Percentiles rank a stretch among this genome's conserved stretches.
Conservation (phyloP, 2,329 filamentous ascomycete genomes). For the Zalaria sp. region DNA sequence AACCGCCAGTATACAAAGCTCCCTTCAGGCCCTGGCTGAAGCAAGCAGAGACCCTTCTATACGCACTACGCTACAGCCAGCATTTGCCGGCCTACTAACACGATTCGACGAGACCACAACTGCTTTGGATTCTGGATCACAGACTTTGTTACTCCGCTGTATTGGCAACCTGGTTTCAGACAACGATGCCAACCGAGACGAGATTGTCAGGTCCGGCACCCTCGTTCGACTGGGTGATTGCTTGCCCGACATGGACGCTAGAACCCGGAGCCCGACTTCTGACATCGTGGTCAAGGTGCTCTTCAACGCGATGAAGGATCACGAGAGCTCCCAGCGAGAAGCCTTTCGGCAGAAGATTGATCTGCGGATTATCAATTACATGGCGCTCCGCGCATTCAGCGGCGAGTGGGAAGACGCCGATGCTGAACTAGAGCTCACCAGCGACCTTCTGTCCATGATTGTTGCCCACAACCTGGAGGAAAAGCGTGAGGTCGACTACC, state of each 20-base stretch:
- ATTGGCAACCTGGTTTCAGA: conserved; percentile 7
- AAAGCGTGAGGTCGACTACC: not conserved
- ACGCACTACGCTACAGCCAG: not conserved
- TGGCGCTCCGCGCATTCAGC: not conserved
- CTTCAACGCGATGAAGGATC: not conserved
- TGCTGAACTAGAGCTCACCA: conserved; percentile 1
- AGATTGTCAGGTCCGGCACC: not conserved
- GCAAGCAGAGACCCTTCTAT: not conserved
- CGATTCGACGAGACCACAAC: not conserved
- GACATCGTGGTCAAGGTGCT: conserved; percentile 1
- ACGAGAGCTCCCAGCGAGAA: conserved; percentile 1
- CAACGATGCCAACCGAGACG: conserved; percentile 4
- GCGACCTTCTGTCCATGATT: conserved; percentile 1
- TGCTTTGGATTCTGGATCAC: not conserved
- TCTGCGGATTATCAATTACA: not conserved
- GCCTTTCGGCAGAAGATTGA: conserved; percentile 2
- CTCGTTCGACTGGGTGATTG: not conserved
- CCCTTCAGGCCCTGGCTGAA: not conserved
- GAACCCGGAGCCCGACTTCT: not conserved
- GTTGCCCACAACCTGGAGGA: conserved; percentile 2
- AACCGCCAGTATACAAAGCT: not conserved
- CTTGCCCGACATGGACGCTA: not conserved
- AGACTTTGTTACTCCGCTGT: conserved; percentile 5
- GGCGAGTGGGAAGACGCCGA: not conserved
- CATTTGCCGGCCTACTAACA: too few relatives aligned